Percentiles rank a stretch among this genome's conserved stretches.
Evolutionary conservation across 306 rosid species (phyloP).

Genomic region (Lithocarpus polystachyus): DNA sequence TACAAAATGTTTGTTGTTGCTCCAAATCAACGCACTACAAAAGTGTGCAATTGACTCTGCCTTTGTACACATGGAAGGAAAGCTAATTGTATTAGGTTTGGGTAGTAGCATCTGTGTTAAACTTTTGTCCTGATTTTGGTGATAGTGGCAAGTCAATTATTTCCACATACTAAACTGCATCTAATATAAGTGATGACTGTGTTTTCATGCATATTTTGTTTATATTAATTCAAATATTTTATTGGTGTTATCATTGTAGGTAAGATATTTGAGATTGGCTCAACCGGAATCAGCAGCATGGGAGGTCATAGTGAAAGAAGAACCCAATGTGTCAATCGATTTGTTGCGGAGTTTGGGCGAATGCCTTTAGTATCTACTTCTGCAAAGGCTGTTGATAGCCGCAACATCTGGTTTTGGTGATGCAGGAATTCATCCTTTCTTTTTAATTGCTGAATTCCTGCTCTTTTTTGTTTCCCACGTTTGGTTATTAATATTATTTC

Average conservation of each 20-base stretch:
- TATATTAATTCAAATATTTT: neutral
- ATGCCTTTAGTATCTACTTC: constrained; percentile 78
- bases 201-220: neutral
- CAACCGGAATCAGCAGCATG: constrained; percentile 94
- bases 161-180: neutral
- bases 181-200: neutral
- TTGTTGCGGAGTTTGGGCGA: constrained; percentile 58
- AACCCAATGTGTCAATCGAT: constrained; percentile 66
- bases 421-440: constrained; percentile 12
- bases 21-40: neutral
- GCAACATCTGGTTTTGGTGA: constrained; percentile 88
- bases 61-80: neutral
- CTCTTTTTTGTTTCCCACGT: constrained; percentile 22
- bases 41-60: neutral
- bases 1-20: too few relatives aligned
- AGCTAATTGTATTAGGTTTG: neutral
- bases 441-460: constrained; percentile 32
- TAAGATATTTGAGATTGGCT: constrained; percentile 87
- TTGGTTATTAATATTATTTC: constrained; percentile 11
- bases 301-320: constrained; percentile 87
- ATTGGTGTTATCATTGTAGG: constrained; percentile 39
- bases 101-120: neutral
- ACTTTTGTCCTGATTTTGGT: neutral
- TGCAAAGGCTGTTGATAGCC: constrained; percentile 87
- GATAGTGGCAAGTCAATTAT: neutral